Evolutionary conservation across 2,329 filamentous ascomycete species (phyloP).

Genomic region (Paecilomyces sp.): DNA sequence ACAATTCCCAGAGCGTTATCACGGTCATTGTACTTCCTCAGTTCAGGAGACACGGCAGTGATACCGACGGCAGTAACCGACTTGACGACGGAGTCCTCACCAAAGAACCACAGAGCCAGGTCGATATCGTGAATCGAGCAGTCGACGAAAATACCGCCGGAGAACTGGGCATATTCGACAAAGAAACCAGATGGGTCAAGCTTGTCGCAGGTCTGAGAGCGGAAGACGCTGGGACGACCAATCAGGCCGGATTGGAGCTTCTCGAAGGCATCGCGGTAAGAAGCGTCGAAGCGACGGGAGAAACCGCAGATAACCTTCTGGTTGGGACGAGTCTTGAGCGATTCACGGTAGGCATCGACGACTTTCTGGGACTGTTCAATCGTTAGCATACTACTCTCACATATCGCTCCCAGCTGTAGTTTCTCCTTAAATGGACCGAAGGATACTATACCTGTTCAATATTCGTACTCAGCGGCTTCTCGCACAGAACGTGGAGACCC

Average conservation of each 20-base stretch:
- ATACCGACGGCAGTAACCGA: conserved; percentile 51
- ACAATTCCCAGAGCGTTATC: conserved; percentile 59
- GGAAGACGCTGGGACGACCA: conserved; percentile 53
- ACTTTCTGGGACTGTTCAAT: conserved; percentile 33
- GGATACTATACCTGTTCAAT: conserved; percentile 47
- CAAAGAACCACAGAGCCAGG: conserved; percentile 58
- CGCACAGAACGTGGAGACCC: conserved; percentile 51
- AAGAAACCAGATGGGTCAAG: conserved; percentile 61
- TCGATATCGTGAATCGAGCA: conserved; percentile 66
- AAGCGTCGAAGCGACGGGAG: conserved; percentile 59
- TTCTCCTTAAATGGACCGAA: background rate
- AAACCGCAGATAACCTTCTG: conserved; percentile 63
- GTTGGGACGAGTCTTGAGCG: conserved; percentile 45
- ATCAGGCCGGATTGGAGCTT: conserved; percentile 50
- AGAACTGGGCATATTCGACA: conserved; percentile 58
- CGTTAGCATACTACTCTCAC: conserved; percentile 5
- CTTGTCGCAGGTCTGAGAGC: conserved; percentile 62
- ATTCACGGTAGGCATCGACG: conserved; percentile 40
- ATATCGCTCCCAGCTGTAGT: background rate
- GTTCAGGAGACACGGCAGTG: conserved; percentile 52
- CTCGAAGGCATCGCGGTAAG: conserved; percentile 53
- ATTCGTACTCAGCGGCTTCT: conserved; percentile 49
- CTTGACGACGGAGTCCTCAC: conserved; percentile 48
- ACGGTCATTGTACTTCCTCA: conserved; percentile 51
- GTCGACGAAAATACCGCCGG: conserved; percentile 64